Evolutionary conservation across 768 basidiomycete genomes (phyloP), one percentile per base, ranked within the genome.

Genomic region (Chlorophyllum brunneum): DNA sequence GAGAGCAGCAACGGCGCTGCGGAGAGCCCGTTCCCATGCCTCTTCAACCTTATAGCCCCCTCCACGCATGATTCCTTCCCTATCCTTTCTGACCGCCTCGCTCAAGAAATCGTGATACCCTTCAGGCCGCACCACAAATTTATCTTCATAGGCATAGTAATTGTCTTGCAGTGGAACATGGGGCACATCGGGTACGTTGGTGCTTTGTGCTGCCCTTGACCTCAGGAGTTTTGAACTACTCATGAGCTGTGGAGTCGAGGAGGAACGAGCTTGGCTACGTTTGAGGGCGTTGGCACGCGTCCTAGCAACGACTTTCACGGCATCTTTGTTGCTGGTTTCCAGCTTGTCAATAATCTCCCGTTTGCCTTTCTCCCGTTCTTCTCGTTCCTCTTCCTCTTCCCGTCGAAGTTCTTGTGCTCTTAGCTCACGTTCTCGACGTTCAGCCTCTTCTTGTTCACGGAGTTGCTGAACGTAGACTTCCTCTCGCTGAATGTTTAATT

Each of bases 1-100:
- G 55, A 94, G 64, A 1, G 81, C 88, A 31, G 83, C 83, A 20
- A 93, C 84, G 4, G 88, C 85, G 57, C 66, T 81, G 52, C 86
- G 71, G 51, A 95, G 63, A 10, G 89, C 90, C 49, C 92, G 75
- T 59, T 87, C 86, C 92, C 92, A 94, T 38, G 86, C 89, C 64
- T 94, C 88, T 55, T 88, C 83, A 3, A 90, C 73, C 56, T 70
- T 75, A 63, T 92, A 95, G 7, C 92, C 92, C 7, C 91, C 92
- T 18, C 82, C 91, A 37, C 85, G 74, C 85, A 87, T 88, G 58
- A 86, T 82, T 11, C 86, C 87, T 55, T 88, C 88, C 51, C 81
- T 69, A 62, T 92, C 89, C 59, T 80, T 78, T 59, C 86, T 72
- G 16, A 92, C 85, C 11, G 85, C 85, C 51, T 88, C 88, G 58